These are phyloP conservation scores for Gynochthodes officinalis DNA, from an alignment of 257 asterid genomes.

Conservation along the genomic window DNA sequence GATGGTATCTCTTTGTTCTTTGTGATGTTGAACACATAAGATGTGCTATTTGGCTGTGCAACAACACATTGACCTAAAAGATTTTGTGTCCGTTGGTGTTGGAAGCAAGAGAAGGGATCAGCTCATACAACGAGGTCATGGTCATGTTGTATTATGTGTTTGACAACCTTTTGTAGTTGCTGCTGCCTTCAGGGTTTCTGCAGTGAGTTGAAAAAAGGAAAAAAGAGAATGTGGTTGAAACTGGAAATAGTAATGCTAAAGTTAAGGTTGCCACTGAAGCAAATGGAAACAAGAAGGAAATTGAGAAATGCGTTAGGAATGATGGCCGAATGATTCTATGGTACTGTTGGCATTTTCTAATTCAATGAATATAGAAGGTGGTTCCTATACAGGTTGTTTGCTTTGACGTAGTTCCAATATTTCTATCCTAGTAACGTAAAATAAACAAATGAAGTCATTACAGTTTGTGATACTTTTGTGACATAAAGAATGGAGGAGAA, in stretches of 20 bases:
- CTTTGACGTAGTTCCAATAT: neutral
- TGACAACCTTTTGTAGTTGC: neutral
- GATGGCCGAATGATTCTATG: neutral
- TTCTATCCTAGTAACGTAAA: neutral
- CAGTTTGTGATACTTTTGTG: neutral
- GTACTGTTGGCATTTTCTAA: neutral
- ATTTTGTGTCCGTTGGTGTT: neutral
- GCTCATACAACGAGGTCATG: neutral
- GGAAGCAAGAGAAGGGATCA: neutral
- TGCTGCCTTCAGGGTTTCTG: constrained; percentile 10
- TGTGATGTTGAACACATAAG: neutral
- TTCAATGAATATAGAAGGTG: neutral
- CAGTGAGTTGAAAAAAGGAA: neutral
- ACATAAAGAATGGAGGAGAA: neutral
- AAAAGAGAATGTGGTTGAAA: neutral
- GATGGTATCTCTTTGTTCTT: neutral
- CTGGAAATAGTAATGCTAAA: neutral
- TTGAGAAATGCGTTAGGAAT: neutral
- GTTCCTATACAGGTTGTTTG: neutral
- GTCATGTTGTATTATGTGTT: neutral
- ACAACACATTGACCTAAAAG: neutral
- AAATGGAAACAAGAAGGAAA: neutral
- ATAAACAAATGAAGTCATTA: neutral
- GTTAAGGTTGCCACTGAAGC: neutral
- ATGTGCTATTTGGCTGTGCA: neutral